Conservation (phyloP, 225 moss, liverwort and hornwort species). For the Asterella californica region DNA sequence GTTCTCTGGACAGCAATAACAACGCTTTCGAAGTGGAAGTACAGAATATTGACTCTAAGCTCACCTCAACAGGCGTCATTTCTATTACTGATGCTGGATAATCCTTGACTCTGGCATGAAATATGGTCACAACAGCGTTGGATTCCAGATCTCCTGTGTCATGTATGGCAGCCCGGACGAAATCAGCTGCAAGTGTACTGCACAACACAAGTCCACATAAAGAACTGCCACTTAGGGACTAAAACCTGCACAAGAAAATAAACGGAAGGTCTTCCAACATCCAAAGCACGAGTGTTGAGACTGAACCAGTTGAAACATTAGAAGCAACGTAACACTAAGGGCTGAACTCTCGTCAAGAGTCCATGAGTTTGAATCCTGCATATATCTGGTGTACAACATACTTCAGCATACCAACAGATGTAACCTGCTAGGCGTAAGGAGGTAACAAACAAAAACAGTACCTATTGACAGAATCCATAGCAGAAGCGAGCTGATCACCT, state of each 20-base stretch:
- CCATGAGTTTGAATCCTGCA: neutral
- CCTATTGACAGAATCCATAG: slow-evolving; percentile 98
- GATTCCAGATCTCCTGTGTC: slow-evolving; percentile 80
- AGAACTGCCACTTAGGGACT: slow-evolving; percentile 13
- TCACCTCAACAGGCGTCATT: slow-evolving; percentile 72
- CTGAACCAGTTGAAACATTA: neutral
- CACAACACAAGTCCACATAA: slow-evolving; percentile 41
- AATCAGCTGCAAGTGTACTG: slow-evolving; percentile 98
- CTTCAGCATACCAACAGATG: neutral
- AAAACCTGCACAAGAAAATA: neutral
- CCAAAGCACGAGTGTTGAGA: neutral
- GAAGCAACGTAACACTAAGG: neutral
- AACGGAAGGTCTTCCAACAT: neutral
- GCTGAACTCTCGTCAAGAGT: neutral
- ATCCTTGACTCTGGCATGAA: slow-evolving; percentile 76
- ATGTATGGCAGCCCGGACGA: slow-evolving; percentile 79
- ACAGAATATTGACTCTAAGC: neutral
- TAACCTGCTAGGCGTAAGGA: neutral
- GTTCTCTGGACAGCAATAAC: neutral
- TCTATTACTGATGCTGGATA: slow-evolving; percentile 67
- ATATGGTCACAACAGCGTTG: slow-evolving; percentile 58
- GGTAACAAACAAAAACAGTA: slow-evolving; percentile 24
- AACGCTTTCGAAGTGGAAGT: neutral
- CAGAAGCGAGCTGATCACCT: slow-evolving; percentile 67
- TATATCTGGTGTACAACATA: neutral